These are phyloP conservation scores for Cystobasidium slooffiae DNA, from an alignment of 1,284 basidiomycete species.

Conservation along the genomic window DNA sequence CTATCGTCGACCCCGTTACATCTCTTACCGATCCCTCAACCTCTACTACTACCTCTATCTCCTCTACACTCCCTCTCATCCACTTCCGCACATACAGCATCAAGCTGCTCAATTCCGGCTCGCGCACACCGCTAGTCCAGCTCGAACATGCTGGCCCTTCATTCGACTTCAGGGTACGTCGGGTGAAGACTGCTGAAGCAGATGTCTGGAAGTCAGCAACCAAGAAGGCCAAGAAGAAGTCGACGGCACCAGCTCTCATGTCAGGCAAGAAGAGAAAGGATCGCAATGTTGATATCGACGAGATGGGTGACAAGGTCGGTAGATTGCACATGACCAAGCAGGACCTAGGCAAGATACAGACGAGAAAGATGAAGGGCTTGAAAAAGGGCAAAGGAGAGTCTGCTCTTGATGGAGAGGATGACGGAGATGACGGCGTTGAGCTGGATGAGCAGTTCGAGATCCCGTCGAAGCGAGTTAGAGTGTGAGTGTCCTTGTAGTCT, in stretches of 20 bases:
- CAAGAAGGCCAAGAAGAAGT: constrained; percentile 82
- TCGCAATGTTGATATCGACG: constrained; percentile 82
- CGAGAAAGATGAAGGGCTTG: constrained; percentile 88
- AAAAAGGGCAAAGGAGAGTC: constrained; percentile 57
- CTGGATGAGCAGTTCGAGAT: constrained; percentile 28
- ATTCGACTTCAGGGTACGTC: constrained; percentile 79
- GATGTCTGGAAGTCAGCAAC: constrained; percentile 81
- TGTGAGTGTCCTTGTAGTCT: neutral
- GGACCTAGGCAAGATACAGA: constrained; percentile 83
- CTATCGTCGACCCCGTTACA: constrained; percentile 41
- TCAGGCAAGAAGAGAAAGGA: constrained; percentile 94
- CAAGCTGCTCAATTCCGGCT: constrained; percentile 74
- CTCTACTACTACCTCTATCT: constrained; percentile 53
- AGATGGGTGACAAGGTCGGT: constrained; percentile 95
- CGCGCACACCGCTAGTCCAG: constrained; percentile 76
- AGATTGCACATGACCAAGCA: constrained; percentile 87
- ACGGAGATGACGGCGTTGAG: constrained; percentile 18
- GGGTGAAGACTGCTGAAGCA: constrained; percentile 73
- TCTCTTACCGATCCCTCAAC: constrained; percentile 55
- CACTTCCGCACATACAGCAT: constrained; percentile 88
- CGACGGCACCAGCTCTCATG: constrained; percentile 74
- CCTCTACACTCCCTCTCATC: constrained; percentile 69
- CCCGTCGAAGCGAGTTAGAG: constrained; percentile 27
- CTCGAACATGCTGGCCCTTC: constrained; percentile 89
- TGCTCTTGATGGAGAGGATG: constrained; percentile 22